Evolutionary conservation across 179 eudicot genomes (phyloP), one percentile per base, ranked within the genome.

Genomic region (Silene vulgaris): DNA sequence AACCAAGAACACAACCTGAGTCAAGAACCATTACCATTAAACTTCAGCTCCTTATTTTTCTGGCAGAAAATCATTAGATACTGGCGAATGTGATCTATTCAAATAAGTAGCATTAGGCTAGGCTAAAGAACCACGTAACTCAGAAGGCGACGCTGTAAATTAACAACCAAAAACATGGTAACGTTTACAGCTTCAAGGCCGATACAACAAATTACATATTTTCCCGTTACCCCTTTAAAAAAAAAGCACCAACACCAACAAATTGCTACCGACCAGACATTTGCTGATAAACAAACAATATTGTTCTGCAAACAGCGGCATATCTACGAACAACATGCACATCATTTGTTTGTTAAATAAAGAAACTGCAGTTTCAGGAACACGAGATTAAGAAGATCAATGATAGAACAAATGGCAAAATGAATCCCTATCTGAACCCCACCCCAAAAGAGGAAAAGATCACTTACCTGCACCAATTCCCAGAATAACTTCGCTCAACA

Each of bases 381-480:
- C 17, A 64, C 37, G 37, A 30, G 68, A 29, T 64, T 12, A 64
- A 28, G 40, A 30, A 28, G 30, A 0, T 29, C 68, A 64, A 14
- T 13, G 59, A 52, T 14, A 52, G 59, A 16, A 17, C 59, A 14
- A 52, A 52, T 13, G 59, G 59, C 59, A 52, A 52, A 52, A 52
- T 52, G 59, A 52, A 12, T 12, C 0, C 59, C 59, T 52, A 14
- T 40, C 48, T 40, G 12, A 40, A 8, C 48, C 48, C 48, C 48
- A 40, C 48, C 48, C 11, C 48, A 2, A 16, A 52, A 52, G 59
- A 52, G 59, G 17, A 16, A 52, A 52, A 52, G 59, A 52, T 13
- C n/a, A 16, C 65, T 62, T 62, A 62, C 65, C 29, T 62, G 65
- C 29, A 62, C 65, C 16, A 62, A 8, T 26, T 23, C 65, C 65